Evolutionary conservation across 1,284 basidiomycete species (phyloP).

Genomic region (Ceratobasidium sp.): DNA sequence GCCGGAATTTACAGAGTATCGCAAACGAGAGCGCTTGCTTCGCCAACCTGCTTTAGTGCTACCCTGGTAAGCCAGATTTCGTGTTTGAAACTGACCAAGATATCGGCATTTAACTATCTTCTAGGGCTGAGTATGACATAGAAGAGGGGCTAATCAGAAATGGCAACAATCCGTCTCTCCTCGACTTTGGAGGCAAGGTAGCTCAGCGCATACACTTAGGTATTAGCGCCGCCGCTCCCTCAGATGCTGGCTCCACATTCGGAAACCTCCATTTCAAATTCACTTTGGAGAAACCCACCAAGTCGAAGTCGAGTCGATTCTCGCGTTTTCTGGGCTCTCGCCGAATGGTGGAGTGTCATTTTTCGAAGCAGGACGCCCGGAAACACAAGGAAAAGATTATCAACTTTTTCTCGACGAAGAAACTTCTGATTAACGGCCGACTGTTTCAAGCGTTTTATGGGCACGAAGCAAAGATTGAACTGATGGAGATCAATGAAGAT

Average conservation of each 20-base stretch:
- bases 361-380: slow-evolving; percentile 1
- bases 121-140: slow-evolving; percentile 32
- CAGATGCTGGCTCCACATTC: background rate
- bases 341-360: slow-evolving; percentile 37
- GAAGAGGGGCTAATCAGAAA: slow-evolving; percentile 33
- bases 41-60: background rate
- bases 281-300: slow-evolving; percentile 22
- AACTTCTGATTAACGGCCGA: slow-evolving; percentile 36
- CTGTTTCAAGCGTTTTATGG: slow-evolving; percentile 43
- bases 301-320: slow-evolving; percentile 40
- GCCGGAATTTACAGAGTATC: background rate
- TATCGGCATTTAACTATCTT: background rate
- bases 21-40: background rate
- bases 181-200: slow-evolving; percentile 36
- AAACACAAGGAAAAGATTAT: slow-evolving; percentile 10
- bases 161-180: background rate
- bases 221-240: background rate
- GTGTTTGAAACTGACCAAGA: background rate
- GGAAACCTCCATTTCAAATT: slow-evolving; percentile 20
- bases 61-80: background rate
- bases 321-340: slow-evolving; percentile 40
- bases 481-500: slow-evolving; percentile 43
- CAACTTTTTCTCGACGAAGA: slow-evolving; percentile 32
- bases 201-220: slow-evolving; percentile 33
- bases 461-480: slow-evolving; percentile 21